Conservation (phyloP, 2,329 filamentous ascomycete genomes). For the Teratosphaeria gauchensis region DNA sequence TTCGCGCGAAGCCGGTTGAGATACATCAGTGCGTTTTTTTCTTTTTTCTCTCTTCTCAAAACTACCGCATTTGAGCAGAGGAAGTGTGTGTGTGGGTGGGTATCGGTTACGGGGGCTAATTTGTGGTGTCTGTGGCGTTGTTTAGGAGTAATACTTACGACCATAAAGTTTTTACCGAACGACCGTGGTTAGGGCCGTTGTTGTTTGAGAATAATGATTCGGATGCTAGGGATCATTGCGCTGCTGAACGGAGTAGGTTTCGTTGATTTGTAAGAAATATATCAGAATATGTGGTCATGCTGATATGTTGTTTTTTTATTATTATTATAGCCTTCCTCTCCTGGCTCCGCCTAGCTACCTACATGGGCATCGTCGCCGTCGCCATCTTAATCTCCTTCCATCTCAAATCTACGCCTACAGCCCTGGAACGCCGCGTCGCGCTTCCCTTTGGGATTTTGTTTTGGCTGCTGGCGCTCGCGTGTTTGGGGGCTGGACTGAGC, state of each 20-base stretch:
- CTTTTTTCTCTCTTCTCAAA: background rate
- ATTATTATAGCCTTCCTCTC: conserved; percentile 59
- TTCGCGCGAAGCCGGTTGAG: conserved; percentile 39
- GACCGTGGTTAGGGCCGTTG: conserved; percentile 56
- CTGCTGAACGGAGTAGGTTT: conserved; percentile 58
- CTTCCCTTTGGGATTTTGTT: conserved; percentile 80
- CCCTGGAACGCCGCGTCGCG: conserved; percentile 65
- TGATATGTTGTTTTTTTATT: too few relatives aligned
- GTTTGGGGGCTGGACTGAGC: conserved; percentile 63
- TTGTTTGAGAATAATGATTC: conserved; percentile 66
- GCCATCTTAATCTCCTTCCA: conserved; percentile 93
- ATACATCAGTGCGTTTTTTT: conserved; percentile 37
- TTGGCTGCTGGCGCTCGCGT: conserved; percentile 72
- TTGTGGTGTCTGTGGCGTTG: background rate
- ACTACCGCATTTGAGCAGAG: too few relatives aligned
- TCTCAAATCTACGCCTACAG: conserved; percentile 61
- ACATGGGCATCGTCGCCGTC: conserved; percentile 80
- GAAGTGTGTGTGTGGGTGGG: too few relatives aligned
- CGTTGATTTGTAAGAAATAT: too few relatives aligned
- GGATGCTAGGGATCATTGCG: conserved; percentile 68
- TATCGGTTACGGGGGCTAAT: background rate
- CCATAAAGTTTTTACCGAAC: conserved; percentile 45
- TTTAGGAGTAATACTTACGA: conserved; percentile 34
- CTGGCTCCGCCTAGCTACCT: conserved; percentile 79
- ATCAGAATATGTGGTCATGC: too few relatives aligned